phyloP scores from a whole-genome alignment of 2,329 filamentous ascomycete genomes.

The Fusarium devonianum region DNA sequence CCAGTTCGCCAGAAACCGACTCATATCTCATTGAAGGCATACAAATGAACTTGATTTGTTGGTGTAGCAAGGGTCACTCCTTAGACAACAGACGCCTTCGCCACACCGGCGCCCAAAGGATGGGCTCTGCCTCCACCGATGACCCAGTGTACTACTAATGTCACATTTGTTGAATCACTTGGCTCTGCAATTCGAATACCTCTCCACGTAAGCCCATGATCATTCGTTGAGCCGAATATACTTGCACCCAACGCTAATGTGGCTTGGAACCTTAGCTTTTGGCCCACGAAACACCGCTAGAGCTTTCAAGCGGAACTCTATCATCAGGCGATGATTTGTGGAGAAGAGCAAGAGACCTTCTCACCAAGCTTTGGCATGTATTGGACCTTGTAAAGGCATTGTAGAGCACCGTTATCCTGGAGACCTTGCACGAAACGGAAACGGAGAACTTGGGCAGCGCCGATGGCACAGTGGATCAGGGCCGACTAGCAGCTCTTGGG shows the following conservation, averaged over 20 bases:
- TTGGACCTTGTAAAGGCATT: too few relatives aligned
- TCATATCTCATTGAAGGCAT: too few relatives aligned
- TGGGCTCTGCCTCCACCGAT: constrained; percentile 21
- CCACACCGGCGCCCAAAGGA: too few relatives aligned
- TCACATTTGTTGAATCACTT: constrained; percentile 12
- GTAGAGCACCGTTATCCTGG: too few relatives aligned
- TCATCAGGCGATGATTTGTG: too few relatives aligned
- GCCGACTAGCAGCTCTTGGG: constrained; percentile 67
- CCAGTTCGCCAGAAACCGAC: too few relatives aligned
- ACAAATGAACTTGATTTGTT: too few relatives aligned
- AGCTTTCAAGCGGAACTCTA: constrained; percentile 59
- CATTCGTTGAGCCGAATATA: constrained; percentile 62
- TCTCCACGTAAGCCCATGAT: constrained; percentile 64
- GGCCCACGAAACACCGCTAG: constrained; percentile 62
- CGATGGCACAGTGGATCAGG: constrained; percentile 65
- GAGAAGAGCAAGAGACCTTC: too few relatives aligned
- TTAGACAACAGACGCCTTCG: too few relatives aligned
- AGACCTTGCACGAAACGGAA: too few relatives aligned
- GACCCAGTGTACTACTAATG: constrained; percentile 8
- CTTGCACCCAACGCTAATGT: constrained; percentile 65
- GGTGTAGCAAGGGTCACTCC: too few relatives aligned
- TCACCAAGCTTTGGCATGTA: constrained; percentile 62
- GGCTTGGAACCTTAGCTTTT: constrained; percentile 59
- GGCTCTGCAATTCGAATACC: constrained; percentile 52
- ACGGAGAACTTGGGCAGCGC: constrained; percentile 73